These are phyloP conservation scores for Betula pendula DNA, from an alignment of 306 rosid species.

Conservation along the genomic window DNA sequence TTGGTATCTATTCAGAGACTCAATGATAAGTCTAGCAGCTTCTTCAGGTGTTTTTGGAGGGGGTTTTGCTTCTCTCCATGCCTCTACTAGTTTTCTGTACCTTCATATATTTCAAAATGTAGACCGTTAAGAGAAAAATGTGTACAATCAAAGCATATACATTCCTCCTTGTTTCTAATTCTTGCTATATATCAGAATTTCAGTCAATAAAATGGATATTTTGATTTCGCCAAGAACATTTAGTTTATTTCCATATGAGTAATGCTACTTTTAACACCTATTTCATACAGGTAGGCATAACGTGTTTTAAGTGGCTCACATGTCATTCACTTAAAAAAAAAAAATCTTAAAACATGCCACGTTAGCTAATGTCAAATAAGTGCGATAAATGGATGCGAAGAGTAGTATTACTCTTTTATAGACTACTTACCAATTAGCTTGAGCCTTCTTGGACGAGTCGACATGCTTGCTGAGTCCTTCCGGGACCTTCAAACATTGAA, in stretches of 20 bases:
- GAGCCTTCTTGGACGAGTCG: conserved; percentile 83
- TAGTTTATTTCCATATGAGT: too few species aligned
- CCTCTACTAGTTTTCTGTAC: conserved; percentile 79
- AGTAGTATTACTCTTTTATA: too few species aligned
- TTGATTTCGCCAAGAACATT: neutral
- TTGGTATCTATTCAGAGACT: conserved; percentile 64
- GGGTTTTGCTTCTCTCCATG: conserved; percentile 72
- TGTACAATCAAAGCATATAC: neutral
- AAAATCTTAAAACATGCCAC: too few species aligned
- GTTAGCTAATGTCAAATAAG: too few species aligned
- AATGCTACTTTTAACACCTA: too few species aligned
- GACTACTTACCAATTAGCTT: conserved; percentile 77
- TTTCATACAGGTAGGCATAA: too few species aligned
- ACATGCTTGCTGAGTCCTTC: conserved; percentile 74
- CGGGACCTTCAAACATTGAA: conserved; percentile 59
- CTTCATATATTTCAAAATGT: conserved; percentile 39
- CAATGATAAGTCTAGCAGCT: conserved; percentile 67
- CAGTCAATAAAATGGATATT: neutral
- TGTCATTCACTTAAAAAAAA: too few species aligned
- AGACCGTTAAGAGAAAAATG: neutral
- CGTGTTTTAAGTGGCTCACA: too few species aligned
- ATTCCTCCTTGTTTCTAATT: neutral
- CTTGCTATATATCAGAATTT: neutral
- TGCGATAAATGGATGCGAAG: too few species aligned
- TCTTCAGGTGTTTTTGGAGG: conserved; percentile 85